Percentiles rank a stretch among this genome's conserved stretches.
phyloP scores from a whole-genome alignment of 768 basidiomycete species.

The Boletus pseudo-olivaceus region DNA sequence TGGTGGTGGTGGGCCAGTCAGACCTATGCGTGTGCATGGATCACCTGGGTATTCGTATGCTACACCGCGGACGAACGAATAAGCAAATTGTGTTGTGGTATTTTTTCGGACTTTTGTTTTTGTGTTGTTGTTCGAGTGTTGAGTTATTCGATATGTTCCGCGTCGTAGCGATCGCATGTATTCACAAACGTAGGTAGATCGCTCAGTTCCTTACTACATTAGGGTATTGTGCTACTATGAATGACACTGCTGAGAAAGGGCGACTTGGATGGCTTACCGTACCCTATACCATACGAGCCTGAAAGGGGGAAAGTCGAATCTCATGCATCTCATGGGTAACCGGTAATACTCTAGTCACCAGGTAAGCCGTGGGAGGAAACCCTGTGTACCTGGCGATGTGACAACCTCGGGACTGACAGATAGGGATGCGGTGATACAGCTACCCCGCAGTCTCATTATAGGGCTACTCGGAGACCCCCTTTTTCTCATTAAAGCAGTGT shows the following conservation, averaged over 20 bases:
- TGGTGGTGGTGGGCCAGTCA: slow-evolving; percentile 17
- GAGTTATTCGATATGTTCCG: slow-evolving; percentile 9
- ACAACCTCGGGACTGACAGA: not conserved
- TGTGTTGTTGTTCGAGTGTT: not conserved
- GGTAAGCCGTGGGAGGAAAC: not conserved
- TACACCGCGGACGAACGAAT: slow-evolving; percentile 14
- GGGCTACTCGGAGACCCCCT: not conserved
- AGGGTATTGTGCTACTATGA: not conserved
- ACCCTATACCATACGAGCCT: not conserved
- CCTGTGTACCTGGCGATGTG: not conserved
- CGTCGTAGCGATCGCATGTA: slow-evolving; percentile 9
- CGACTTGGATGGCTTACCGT: not conserved
- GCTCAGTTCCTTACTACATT: not conserved
- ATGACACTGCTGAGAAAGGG: not conserved
- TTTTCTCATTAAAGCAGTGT: not conserved
- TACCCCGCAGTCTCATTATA: not conserved
- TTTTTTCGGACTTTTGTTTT: not conserved
- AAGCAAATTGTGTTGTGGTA: not conserved
- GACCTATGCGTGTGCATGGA: slow-evolving; percentile 15
- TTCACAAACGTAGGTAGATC: not conserved
- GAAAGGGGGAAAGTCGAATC: not conserved
- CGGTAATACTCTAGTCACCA: not conserved
- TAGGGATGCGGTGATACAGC: not conserved
- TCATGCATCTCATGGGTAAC: not conserved
- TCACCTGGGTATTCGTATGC: slow-evolving; percentile 23